Evolutionary conservation across 2,329 filamentous ascomycete species (phyloP).

Genomic region (Colletotrichum liriopes): DNA sequence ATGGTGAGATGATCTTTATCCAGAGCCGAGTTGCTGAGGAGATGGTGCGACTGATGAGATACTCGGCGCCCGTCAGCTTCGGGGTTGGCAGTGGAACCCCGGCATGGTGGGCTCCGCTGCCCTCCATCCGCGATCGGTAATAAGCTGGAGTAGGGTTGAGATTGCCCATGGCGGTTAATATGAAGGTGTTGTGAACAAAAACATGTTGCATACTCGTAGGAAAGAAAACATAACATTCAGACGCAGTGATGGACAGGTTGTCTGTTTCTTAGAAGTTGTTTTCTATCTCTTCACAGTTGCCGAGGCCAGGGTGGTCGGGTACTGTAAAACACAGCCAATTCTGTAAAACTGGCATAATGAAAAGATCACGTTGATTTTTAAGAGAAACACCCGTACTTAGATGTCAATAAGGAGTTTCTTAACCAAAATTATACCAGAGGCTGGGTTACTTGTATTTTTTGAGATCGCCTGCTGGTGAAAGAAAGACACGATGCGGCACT

Average conservation of each 20-base stretch:
- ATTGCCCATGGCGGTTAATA: background rate
- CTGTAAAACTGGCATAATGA: background rate
- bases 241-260: background rate
- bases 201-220: background rate
- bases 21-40: slow-evolving; percentile 7
- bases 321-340: background rate
- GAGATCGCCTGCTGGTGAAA: background rate
- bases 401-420: background rate
- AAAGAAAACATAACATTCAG: background rate
- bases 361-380: background rate
- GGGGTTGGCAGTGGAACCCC: slow-evolving; percentile 1
- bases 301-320: background rate
- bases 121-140: background rate
- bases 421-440: background rate
- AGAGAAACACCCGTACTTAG: background rate
- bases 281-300: background rate
- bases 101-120: background rate
- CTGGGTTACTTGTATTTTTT: background rate
- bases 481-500: background rate
- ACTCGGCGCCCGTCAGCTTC: slow-evolving; percentile 12
- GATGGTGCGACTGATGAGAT: slow-evolving; percentile 24
- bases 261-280: too few relatives aligned
- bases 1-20: background rate
- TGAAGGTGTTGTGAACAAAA: background rate
- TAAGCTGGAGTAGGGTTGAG: background rate